Evolutionary conservation across 2,329 filamentous ascomycete species (phyloP).

Genomic region (Polychaeton citri): DNA sequence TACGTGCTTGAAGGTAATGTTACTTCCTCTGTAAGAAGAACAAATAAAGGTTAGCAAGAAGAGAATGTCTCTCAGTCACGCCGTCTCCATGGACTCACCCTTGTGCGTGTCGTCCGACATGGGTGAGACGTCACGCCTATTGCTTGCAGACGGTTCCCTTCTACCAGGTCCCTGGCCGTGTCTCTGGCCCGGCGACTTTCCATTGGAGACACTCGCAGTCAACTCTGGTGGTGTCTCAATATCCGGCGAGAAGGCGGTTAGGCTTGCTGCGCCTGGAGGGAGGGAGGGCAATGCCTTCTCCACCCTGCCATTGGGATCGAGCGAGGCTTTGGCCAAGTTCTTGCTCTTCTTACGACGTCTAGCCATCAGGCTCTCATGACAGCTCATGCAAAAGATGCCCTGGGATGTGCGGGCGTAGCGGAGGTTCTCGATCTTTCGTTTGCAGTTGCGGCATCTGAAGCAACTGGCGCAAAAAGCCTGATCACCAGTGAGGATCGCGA

Average conservation of each 20-base stretch:
- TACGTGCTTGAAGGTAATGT: slow-evolving; percentile 65
- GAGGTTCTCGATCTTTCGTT: slow-evolving; percentile 95
- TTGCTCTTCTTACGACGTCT: slow-evolving; percentile 77
- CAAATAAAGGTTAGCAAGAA: slow-evolving; percentile 3
- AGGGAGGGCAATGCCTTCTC: slow-evolving; percentile 91
- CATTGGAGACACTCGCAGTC: slow-evolving; percentile 56
- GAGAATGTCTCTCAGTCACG: slow-evolving; percentile 16
- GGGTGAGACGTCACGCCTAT: slow-evolving; percentile 22
- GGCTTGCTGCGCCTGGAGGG: slow-evolving; percentile 58
- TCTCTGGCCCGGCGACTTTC: slow-evolving; percentile 45
- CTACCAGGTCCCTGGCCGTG: slow-evolving; percentile 11
- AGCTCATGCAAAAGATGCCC: slow-evolving; percentile 98
- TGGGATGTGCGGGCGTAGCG: slow-evolving; percentile 95
- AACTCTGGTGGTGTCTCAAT: slow-evolving; percentile 43
- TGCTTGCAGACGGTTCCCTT: slow-evolving; percentile 13
- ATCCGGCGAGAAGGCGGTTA: slow-evolving; percentile 46
- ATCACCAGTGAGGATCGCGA: slow-evolving; percentile 93
- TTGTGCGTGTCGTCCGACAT: slow-evolving; percentile 19
- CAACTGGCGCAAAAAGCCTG: slow-evolving; percentile 96
- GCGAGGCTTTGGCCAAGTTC: slow-evolving; percentile 27
- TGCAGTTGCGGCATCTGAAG: slow-evolving; percentile 96
- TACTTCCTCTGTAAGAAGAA: slow-evolving; percentile 37
- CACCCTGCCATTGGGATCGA: slow-evolving; percentile 31
- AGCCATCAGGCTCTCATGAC: slow-evolving; percentile 93
- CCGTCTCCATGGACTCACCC: slow-evolving; percentile 16